Percentiles rank a stretch among this genome's conserved stretches.
Conservation (phyloP, 495 filamentous ascomycete genomes). For the Pyronema omphalodes region DNA sequence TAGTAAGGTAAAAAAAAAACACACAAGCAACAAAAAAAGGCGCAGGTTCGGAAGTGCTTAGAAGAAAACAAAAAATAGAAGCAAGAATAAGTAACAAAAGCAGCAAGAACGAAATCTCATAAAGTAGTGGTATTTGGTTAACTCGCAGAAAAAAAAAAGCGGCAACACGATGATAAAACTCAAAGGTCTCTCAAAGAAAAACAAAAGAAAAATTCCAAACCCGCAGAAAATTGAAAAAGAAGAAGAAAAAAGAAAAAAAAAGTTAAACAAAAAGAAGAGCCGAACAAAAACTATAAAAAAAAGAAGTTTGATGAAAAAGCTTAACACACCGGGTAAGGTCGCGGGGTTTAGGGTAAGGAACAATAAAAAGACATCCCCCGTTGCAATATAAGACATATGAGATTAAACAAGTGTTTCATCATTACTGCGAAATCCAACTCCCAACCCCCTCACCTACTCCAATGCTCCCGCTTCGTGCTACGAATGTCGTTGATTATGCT, state of each 20-base stretch:
- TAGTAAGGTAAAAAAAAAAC: too few species aligned
- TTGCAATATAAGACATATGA: slow-evolving; percentile 2
- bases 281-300: slow-evolving; percentile 4
- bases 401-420: slow-evolving; percentile 3
- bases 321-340: neutral
- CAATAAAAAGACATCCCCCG: slow-evolving; percentile 3
- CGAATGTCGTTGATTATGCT: too few species aligned
- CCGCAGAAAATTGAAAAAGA: slow-evolving; percentile 2
- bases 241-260: slow-evolving; percentile 2
- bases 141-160: too few species aligned
- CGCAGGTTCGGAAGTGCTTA: too few species aligned
- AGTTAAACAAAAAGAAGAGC: neutral
- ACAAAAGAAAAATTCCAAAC: neutral
- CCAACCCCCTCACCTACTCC: neutral
- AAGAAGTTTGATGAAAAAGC: slow-evolving; percentile 6
- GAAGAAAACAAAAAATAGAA: too few species aligned
- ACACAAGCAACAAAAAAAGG: too few species aligned
- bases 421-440: neutral
- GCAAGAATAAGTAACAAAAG: too few species aligned
- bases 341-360: neutral
- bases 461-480: too few species aligned
- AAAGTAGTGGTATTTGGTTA: too few species aligned
- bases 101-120: too few species aligned
- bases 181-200: neutral
- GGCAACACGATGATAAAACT: too few species aligned